phyloP scores from a whole-genome alignment of 2,329 filamentous ascomycete genomes.

The Pestalotiopsis sp. region DNA sequence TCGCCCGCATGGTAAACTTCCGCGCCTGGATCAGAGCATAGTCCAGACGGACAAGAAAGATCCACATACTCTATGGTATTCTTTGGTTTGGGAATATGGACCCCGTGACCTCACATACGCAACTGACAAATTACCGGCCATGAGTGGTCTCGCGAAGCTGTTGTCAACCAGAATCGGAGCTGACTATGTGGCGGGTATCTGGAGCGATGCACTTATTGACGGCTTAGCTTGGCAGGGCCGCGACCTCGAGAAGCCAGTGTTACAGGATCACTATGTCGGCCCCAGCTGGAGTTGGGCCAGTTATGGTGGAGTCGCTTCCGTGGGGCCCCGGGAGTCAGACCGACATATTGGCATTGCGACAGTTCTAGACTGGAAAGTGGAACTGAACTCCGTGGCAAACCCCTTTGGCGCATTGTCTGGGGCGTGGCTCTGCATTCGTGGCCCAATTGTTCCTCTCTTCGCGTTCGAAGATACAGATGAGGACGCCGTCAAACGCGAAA shows the following conservation, averaged over 20 bases:
- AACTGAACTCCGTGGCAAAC: slow-evolving; percentile 14
- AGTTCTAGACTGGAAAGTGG: slow-evolving; percentile 16
- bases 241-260: background rate
- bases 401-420: slow-evolving; percentile 19
- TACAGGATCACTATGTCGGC: slow-evolving; percentile 15
- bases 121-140: slow-evolving; percentile 20
- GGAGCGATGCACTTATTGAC: slow-evolving; percentile 17
- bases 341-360: slow-evolving; percentile 12
- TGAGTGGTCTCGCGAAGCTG: slow-evolving; percentile 19
- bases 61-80: background rate
- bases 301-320: slow-evolving; percentile 16
- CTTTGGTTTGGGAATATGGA: background rate
- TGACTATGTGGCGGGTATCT: slow-evolving; percentile 20
- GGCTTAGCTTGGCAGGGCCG: slow-evolving; percentile 19
- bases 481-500: background rate
- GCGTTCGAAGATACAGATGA: background rate
- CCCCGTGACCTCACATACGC: slow-evolving; percentile 14
- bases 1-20: background rate
- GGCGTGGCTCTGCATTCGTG: slow-evolving; percentile 20
- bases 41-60: background rate
- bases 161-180: slow-evolving; percentile 12
- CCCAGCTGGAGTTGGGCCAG: slow-evolving; percentile 25
- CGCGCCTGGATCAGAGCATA: background rate
- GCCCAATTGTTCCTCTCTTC: slow-evolving; percentile 11
- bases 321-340: too few relatives aligned